These are phyloP conservation scores for Eimeria praecox DNA, from an alignment of 169 alveolate genomes.

Conservation along the genomic window DNA sequence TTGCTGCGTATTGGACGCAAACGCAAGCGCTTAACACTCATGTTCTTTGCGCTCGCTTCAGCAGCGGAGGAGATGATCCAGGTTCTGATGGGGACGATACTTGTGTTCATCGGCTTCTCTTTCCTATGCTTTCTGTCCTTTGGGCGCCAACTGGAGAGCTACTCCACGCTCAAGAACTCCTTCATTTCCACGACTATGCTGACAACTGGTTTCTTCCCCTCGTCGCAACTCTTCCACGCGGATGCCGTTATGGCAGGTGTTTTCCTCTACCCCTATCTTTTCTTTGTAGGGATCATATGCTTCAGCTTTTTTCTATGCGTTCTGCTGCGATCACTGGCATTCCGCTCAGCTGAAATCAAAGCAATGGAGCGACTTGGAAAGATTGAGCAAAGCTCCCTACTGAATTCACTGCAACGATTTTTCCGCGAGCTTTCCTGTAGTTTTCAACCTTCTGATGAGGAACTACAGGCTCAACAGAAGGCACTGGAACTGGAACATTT, in stretches of 20 bases:
- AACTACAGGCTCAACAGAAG: not conserved
- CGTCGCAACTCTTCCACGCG: constrained; percentile 53
- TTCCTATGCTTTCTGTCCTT: constrained; percentile 61
- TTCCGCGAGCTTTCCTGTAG: constrained; percentile 42
- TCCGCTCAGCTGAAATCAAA: constrained; percentile 66
- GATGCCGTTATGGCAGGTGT: constrained; percentile 47
- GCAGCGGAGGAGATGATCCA: constrained; percentile 58
- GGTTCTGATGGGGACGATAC: not conserved
- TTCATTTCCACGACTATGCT: constrained; percentile 49
- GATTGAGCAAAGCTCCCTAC: constrained; percentile 11
- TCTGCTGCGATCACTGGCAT: constrained; percentile 63
- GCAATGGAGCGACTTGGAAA: constrained; percentile 35
- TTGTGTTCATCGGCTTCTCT: constrained; percentile 48
- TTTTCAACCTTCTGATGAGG: constrained; percentile 22
- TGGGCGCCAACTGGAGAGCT: constrained; percentile 37
- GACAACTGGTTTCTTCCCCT: constrained; percentile 59
- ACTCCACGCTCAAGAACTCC: constrained; percentile 46
- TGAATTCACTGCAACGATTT: constrained; percentile 7
- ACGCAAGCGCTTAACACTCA: constrained; percentile 51
- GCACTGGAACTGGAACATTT: constrained; percentile 17
- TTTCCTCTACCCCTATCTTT: constrained; percentile 43
- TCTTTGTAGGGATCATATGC: constrained; percentile 48
- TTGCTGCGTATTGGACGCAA: constrained; percentile 53
- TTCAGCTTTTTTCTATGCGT: constrained; percentile 59
- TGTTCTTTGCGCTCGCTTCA: constrained; percentile 66